Evolutionary conservation across 805 yeast genomes (phyloP).

Genomic region (Lachancea dasiensis): DNA sequence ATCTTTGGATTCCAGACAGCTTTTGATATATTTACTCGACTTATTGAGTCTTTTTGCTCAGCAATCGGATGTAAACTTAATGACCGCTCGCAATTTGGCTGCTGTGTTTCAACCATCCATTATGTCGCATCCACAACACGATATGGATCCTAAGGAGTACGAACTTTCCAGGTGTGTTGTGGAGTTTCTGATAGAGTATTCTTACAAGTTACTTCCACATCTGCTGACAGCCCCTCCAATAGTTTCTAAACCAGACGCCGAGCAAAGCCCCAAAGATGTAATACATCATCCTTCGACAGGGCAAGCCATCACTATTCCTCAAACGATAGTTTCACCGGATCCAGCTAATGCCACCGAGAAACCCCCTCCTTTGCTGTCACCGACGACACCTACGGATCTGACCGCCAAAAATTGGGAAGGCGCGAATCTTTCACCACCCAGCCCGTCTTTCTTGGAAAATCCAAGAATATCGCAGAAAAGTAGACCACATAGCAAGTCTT

Average conservation of each 20-base stretch:
- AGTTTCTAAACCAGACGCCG: slow-evolving; percentile 14
- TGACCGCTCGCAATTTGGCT: slow-evolving; percentile 90
- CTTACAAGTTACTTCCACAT: slow-evolving; percentile 67
- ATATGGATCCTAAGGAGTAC: slow-evolving; percentile 87
- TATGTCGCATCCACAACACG: slow-evolving; percentile 86
- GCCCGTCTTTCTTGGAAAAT: slow-evolving; percentile 9
- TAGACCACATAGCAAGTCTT: slow-evolving; percentile 31
- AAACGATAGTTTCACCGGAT: slow-evolving; percentile 8
- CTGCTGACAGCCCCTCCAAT: slow-evolving; percentile 33
- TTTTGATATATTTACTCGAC: slow-evolving; percentile 81
- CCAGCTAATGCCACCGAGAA: not conserved
- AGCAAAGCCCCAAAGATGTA: not conserved
- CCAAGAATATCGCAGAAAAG: slow-evolving; percentile 8
- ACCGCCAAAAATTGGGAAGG: not conserved
- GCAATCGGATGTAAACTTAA: slow-evolving; percentile 68
- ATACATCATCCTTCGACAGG: not conserved
- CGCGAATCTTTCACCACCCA: slow-evolving; percentile 9
- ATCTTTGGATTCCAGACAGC: slow-evolving; percentile 74
- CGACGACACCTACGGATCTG: slow-evolving; percentile 8
- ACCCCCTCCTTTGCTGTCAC: not conserved
- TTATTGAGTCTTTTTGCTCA: slow-evolving; percentile 78
- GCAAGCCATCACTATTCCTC: slow-evolving; percentile 2
- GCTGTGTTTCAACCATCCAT: slow-evolving; percentile 98
- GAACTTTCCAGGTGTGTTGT: slow-evolving; percentile 80
- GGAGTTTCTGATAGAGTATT: slow-evolving; percentile 82